A percentile compares a stretch with the other conserved stretches of the same genome.
Conservation (phyloP, 495 filamentous ascomycete species). For the Hypoxylon lienhwacheense region DNA sequence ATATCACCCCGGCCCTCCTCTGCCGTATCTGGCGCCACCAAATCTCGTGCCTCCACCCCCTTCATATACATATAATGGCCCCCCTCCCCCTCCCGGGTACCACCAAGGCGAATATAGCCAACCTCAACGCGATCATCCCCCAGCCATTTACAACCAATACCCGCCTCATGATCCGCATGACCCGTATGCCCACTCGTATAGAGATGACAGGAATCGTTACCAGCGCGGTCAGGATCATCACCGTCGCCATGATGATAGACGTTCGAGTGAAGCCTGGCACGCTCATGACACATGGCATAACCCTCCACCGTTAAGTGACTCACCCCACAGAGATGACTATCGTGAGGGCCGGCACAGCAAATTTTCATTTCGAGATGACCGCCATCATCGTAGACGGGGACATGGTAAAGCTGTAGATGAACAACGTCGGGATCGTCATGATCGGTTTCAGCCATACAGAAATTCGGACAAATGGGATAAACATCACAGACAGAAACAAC, state of each 20-base stretch:
- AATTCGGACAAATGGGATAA: conserved; percentile 31
- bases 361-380: conserved; percentile 23
- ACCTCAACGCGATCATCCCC: conserved; percentile 21
- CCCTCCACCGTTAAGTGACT: conserved; percentile 8
- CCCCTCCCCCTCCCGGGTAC: conserved; percentile 39
- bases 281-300: conserved; percentile 19
- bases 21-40: conserved; percentile 32
- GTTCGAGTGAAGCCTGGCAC: conserved; percentile 21
- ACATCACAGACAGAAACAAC: conserved; percentile 20
- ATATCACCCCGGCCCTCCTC: conserved; percentile 27
- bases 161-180: conserved; percentile 17
- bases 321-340: conserved; percentile 18
- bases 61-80: conserved; percentile 35
- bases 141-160: conserved; percentile 18
- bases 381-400: conserved; percentile 19
- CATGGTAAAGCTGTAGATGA: conserved; percentile 18
- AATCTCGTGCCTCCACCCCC: conserved; percentile 23
- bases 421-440: conserved; percentile 26
- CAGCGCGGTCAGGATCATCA: conserved; percentile 21
- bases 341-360: conserved; percentile 17
- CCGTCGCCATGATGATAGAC: conserved; percentile 26
- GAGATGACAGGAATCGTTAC: conserved; percentile 26
- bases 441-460: conserved; percentile 26
- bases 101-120: conserved; percentile 33
- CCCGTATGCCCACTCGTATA: conserved; percentile 14